Conservation (phyloP, 441 rosid genomes). For the Dalechampia spathulata region DNA sequence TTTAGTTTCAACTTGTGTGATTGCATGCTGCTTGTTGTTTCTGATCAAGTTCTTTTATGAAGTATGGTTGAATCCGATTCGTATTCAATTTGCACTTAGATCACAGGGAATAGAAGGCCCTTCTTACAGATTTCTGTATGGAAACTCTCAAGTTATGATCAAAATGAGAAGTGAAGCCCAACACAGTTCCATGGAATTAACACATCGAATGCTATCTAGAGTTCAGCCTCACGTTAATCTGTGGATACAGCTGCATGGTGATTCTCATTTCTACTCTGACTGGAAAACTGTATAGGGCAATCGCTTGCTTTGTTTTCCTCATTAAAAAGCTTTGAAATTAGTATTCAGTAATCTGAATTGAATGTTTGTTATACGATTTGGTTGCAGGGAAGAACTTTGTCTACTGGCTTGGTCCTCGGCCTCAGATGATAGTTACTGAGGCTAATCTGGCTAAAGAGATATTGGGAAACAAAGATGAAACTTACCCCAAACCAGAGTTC, state of each 20-base stretch:
- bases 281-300: too few relatives aligned
- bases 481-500: constrained; percentile 4
- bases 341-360: neutral
- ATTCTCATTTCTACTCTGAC: neutral
- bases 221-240: constrained; percentile 27
- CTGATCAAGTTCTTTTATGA: constrained; percentile 14
- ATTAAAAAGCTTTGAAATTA: too few relatives aligned
- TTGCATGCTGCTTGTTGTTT: constrained; percentile 3
- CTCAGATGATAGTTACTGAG: constrained; percentile 22
- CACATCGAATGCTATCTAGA: constrained; percentile 20
- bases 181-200: constrained; percentile 16
- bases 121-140: constrained; percentile 26
- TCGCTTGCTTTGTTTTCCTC: too few relatives aligned
- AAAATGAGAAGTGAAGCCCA: constrained; percentile 14
- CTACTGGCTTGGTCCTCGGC: constrained; percentile 23
- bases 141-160: constrained; percentile 24
- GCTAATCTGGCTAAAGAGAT: constrained; percentile 26
- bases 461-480: constrained; percentile 17
- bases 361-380: neutral
- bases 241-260: constrained; percentile 31
- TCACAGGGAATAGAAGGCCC: constrained; percentile 35
- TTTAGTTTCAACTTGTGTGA: constrained; percentile 10
- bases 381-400: constrained; percentile 19
- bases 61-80: constrained; percentile 27
- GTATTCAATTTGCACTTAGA: constrained; percentile 14